Conservation (phyloP, 306 rosid genomes). For the Dryas alaskensis region DNA sequence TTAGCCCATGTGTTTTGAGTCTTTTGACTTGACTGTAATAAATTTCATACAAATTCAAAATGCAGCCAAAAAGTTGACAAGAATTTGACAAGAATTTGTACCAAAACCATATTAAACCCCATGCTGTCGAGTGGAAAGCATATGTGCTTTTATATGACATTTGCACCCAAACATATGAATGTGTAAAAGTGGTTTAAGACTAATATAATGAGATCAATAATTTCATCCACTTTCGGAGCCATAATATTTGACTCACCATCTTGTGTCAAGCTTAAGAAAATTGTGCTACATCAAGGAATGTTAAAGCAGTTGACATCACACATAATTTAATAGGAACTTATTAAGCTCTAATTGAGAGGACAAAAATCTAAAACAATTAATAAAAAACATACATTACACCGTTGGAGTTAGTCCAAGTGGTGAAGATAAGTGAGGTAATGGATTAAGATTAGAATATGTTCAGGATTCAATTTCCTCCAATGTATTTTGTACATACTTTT, state of each 20-base stretch:
- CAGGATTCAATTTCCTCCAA: too few relatives aligned
- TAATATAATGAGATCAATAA: not conserved
- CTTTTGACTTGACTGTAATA: not conserved
- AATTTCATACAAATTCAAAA: not conserved
- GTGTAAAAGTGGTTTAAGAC: slow-evolving; percentile 1
- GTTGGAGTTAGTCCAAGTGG: too few relatives aligned
- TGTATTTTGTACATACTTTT: too few relatives aligned
- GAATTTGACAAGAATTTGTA: not conserved
- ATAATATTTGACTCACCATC: slow-evolving; percentile 20
- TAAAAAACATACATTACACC: too few relatives aligned
- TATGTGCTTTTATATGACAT: not conserved
- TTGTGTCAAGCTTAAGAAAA: not conserved
- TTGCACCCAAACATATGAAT: not conserved
- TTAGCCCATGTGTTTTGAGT: not conserved
- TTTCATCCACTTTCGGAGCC: slow-evolving; percentile 18
- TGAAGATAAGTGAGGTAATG: too few relatives aligned
- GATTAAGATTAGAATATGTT: too few relatives aligned
- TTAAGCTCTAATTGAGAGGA: too few relatives aligned
- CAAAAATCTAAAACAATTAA: too few relatives aligned
- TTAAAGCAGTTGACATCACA: too few relatives aligned
- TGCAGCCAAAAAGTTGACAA: slow-evolving; percentile 4
- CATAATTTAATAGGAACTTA: too few relatives aligned
- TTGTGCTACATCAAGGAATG: not conserved
- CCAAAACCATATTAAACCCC: not conserved
- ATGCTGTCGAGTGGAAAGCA: not conserved